Evolutionary conservation across 2,329 filamentous ascomycete species (phyloP).

Genomic region (Sporothrix brunneoviolacea): DNA sequence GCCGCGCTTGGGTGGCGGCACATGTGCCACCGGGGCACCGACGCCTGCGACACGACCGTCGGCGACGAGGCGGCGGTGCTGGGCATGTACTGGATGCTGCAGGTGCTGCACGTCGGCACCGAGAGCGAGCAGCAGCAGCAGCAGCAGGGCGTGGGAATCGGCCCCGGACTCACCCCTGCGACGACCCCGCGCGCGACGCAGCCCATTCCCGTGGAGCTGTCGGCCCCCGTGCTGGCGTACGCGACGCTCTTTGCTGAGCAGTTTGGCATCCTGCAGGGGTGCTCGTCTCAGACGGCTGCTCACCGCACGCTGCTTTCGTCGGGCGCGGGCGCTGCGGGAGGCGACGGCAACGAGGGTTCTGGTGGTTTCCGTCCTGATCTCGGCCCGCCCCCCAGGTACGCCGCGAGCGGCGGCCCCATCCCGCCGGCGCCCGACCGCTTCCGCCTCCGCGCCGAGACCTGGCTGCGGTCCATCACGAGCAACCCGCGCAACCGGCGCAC

Average conservation of each 20-base stretch:
- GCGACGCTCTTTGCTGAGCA: slow-evolving; percentile 12
- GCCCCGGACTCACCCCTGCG: background rate
- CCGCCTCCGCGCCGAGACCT: background rate
- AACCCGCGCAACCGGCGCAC: slow-evolving; percentile 6
- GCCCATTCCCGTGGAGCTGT: slow-evolving; percentile 9
- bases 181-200: background rate
- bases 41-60: slow-evolving; percentile 7
- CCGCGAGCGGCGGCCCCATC: background rate
- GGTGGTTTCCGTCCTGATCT: no score
- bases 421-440: background rate
- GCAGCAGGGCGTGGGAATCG: background rate
- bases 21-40: slow-evolving; percentile 10
- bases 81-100: slow-evolving; percentile 17
- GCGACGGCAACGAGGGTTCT: background rate
- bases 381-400: no score
- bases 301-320: no score
- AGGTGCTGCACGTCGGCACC: slow-evolving; percentile 12
- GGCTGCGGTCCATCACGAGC: slow-evolving; percentile 10
- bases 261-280: slow-evolving; percentile 7
- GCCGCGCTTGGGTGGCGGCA: slow-evolving; percentile 4
- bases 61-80: slow-evolving; percentile 10
- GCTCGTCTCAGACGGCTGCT: no score
- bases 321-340: no score
- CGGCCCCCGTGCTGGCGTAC: slow-evolving; percentile 15
- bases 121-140: background rate